Evolutionary conservation across 495 filamentous ascomycete species (phyloP), one percentile per base, ranked within the genome.

Genomic region (Penicillium roqueforti): DNA sequence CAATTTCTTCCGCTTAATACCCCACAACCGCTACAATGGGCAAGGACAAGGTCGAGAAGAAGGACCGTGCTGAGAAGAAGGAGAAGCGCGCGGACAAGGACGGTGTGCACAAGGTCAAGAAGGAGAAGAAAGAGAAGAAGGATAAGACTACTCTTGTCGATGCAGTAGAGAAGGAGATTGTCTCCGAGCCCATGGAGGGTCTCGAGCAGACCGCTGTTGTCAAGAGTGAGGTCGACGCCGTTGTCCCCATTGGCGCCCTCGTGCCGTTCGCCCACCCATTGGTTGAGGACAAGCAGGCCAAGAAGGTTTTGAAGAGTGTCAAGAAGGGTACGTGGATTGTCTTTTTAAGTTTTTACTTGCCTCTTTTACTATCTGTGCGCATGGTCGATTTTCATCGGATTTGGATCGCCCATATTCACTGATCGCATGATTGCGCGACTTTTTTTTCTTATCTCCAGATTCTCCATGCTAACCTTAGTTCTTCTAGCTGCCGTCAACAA

Each of bases 251-350:
- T 55, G 86, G 87, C 53, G 85, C 89, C 22, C 69, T 96, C 45
- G 92, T 97, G 41, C 91, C 91, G n/a, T 98, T 97, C 68, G 95
- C 93, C 53, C 78, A 85, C 58, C 93, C 95, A 40, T 76, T 97
- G 63, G 91, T 88, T 18, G 87, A 93, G 62, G 91, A 96, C 64
- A 96, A 96, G 81, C 72, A 79, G 22, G 82, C 85, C 61, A 96
- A 97, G 84, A 97, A 96, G 83, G 82, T 95, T 34, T 75, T 92
- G 64, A 95, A 95, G 80, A 83, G 82, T 29, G 88, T 97, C 47
- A 92, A 93, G 82, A 95, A 95, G 77, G 89, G 93, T 96, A 80
- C 46, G 79, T 58, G 16, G 0, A 36, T 13, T 25, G 26, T 46
- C 18, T 29, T 20, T 22, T 40, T 5, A 29, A 18, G 4, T 29